A percentile compares a stretch with the other conserved stretches of the same genome.
These are phyloP conservation scores for Stephania cephalantha DNA, from an alignment of 164 flowering plant genomes.

Conservation along the genomic window DNA sequence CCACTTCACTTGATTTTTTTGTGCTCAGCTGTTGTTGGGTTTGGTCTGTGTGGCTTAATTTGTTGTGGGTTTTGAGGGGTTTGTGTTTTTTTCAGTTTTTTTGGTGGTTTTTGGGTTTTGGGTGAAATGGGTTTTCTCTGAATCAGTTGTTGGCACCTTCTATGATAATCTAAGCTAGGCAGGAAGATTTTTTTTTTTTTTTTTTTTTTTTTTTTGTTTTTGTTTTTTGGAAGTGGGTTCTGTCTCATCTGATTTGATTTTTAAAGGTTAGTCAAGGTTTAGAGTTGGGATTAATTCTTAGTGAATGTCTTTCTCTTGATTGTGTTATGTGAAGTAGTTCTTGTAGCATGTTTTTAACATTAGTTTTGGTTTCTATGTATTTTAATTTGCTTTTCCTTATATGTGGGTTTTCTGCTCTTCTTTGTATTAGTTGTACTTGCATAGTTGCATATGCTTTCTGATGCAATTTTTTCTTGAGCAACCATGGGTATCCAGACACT, in stretches of 20 bases:
- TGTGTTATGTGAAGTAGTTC: constrained; percentile 2
- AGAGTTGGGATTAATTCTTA: neutral
- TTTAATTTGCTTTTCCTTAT: neutral
- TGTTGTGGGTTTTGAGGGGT: neutral
- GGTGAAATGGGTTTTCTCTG: neutral
- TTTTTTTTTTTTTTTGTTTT: neutral
- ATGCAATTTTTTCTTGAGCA: neutral
- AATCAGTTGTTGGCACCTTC: neutral
- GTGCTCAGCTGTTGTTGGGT: neutral
- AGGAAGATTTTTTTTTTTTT: neutral
- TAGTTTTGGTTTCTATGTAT: neutral
- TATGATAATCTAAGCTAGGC: neutral
- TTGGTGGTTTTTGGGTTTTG: neutral
- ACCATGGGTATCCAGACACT: too few species aligned
- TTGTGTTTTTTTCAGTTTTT: neutral
- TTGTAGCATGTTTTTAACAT: neutral
- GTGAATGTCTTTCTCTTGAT: neutral
- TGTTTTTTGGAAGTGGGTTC: neutral
- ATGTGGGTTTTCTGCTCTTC: neutral
- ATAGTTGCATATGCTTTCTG: neutral
- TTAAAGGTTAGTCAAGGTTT: neutral
- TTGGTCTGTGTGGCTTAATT: neutral
- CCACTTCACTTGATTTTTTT: neutral
- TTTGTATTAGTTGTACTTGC: neutral
- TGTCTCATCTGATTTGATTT: neutral